Evolutionary conservation across 208 protist species (phyloP), one percentile per base, ranked within the genome.

Genomic region (Blastocrithidia nonstop): DNA sequence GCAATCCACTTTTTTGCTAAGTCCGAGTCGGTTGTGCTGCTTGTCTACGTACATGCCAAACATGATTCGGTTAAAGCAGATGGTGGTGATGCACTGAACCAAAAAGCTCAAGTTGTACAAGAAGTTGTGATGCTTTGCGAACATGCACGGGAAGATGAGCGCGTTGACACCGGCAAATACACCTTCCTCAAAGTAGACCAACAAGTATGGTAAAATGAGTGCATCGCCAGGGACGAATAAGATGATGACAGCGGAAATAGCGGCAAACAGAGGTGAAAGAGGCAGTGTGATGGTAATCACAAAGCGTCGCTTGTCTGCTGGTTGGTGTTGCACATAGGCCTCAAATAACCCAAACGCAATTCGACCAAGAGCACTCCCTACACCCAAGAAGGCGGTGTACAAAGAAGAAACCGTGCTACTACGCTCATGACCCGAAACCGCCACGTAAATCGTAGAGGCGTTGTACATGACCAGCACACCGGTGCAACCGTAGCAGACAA

Each of bases 401-500:
- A 82, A 43, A 6, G 72, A 63, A 5, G 67, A 69, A 7, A 57
- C 20, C 22, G 51, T 44, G 15, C 4, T 6, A 26, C 44, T 66
- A 39, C 72, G 72, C 29, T 52, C 4, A 0, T 64, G 24, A 7
- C 72, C 72, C 8, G 57, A 53, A 7, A 66, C 25, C 6, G 72
- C 72, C 37, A 77, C 54, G 45, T 57, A 82, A 35, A 82, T 77
- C 42, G 66, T 82, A 46, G 55, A 59, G 20, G 57, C 44, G 47
- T 82, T 82, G 66, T 74, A 82, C 60, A 82, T 71, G 21, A 82
- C 64, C n/a, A 82, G 60, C 33, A 33, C 37, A 15, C 63, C 67
- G 37, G 72, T 65, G 31, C 47, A 57, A 24, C 67, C 66, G 33
- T 82, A 56, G 31, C 51, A 68, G 6, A 73, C 53, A 33, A 82